These are phyloP conservation scores for Amauroascus verrucosus DNA, from an alignment of 2,329 filamentous ascomycete genomes.

Conservation along the genomic window DNA sequence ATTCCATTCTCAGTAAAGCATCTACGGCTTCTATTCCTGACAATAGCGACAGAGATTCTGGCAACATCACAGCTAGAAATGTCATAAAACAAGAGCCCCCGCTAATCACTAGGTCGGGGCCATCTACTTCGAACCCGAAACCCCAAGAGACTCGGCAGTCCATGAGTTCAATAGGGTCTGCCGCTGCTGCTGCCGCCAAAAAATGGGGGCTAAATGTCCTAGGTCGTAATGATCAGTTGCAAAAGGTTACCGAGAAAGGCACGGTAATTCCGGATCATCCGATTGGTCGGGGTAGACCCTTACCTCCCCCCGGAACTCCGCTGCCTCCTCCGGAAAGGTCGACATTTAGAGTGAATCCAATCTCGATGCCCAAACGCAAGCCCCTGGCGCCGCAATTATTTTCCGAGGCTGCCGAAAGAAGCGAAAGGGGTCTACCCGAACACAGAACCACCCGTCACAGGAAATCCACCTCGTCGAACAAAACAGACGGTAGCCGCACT, in stretches of 20 bases:
- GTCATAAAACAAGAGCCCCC: not conserved
- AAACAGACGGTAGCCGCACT: conserved; percentile 28
- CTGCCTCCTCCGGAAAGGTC: conserved; percentile 58
- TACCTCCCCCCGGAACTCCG: conserved; percentile 71
- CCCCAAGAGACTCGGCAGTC: conserved; percentile 24
- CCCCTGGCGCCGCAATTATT: conserved; percentile 42
- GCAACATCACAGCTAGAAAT: not conserved
- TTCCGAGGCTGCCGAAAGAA: conserved; percentile 18
- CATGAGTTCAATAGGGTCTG: conserved; percentile 38
- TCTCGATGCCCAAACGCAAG: conserved; percentile 55
- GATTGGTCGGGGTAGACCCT: conserved; percentile 70
- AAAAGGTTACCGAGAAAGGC: conserved; percentile 33
- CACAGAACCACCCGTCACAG: conserved; percentile 34
- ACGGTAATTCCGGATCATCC: conserved; percentile 49
- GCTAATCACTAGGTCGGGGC: not conserved
- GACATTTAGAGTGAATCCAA: conserved; percentile 46
- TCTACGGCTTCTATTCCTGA: conserved; percentile 5
- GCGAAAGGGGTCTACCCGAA: not conserved
- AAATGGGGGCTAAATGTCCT: conserved; percentile 50
- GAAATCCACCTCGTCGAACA: conserved; percentile 41
- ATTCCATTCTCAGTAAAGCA: conserved; percentile 8
- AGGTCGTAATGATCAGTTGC: conserved; percentile 31
- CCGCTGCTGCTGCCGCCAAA: conserved; percentile 49
- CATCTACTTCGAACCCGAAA: not conserved
- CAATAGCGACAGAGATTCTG: conserved; percentile 1